Evolutionary conservation across 495 filamentous ascomycete genomes (phyloP).

Genomic region (Cetradonia linearis): DNA sequence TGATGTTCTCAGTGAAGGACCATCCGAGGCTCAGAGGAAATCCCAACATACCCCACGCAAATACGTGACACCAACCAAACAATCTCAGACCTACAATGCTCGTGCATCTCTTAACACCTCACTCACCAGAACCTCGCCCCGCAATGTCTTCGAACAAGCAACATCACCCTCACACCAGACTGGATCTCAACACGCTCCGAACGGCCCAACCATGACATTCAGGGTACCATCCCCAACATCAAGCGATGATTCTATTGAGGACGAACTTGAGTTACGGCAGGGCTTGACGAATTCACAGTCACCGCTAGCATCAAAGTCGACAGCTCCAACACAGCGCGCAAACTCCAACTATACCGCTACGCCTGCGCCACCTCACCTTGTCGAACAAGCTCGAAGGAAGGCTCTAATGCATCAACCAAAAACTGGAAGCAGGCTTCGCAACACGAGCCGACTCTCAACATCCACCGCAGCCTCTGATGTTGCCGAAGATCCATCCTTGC

Average conservation of each 20-base stretch:
- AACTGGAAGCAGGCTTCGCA: slow-evolving; percentile 39
- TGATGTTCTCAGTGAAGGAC: no score
- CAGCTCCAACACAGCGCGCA: slow-evolving; percentile 16
- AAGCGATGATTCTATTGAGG: slow-evolving; percentile 1
- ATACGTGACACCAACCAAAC: not conserved
- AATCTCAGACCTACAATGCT: not conserved
- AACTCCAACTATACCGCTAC: slow-evolving; percentile 12
- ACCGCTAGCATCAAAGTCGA: not conserved
- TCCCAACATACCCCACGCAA: not conserved
- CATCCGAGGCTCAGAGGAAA: not conserved
- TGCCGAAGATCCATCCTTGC: slow-evolving; percentile 1
- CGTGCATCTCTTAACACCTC: not conserved
- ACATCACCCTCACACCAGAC: not conserved
- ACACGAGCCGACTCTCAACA: slow-evolving; percentile 32
- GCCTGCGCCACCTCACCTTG: slow-evolving; percentile 26
- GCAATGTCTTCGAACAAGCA: slow-evolving; percentile 6
- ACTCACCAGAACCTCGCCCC: not conserved
- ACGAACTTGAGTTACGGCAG: not conserved
- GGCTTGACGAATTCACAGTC: not conserved
- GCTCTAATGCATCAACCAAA: slow-evolving; percentile 40
- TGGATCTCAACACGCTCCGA: not conserved
- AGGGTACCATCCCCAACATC: slow-evolving; percentile 14
- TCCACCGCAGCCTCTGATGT: slow-evolving; percentile 17
- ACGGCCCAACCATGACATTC: not conserved
- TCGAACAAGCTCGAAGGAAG: slow-evolving; percentile 31